These are phyloP conservation scores for Aspergillus haitiensis DNA, from an alignment of 495 filamentous ascomycete species.

Conservation along the genomic window DNA sequence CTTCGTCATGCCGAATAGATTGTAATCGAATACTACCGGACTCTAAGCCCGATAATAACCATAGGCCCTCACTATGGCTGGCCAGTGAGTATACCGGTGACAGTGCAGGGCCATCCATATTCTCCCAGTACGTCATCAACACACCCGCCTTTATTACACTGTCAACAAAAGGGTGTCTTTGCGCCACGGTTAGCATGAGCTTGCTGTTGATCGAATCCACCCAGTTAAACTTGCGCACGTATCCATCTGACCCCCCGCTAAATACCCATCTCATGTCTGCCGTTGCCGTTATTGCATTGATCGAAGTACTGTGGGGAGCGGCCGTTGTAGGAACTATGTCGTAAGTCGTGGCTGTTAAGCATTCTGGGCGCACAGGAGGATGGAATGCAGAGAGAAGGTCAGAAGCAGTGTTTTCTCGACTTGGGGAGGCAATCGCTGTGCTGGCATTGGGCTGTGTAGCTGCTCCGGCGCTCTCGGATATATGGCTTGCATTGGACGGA, in stretches of 20 bases:
- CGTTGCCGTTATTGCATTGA: constrained; percentile 89
- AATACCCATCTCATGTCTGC: constrained; percentile 96
- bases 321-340: constrained; percentile 97
- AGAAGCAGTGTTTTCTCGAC: constrained; percentile 33
- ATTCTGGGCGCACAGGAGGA: constrained; percentile 75
- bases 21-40: constrained; percentile 91
- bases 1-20: constrained; percentile 92
- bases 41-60: constrained; percentile 87
- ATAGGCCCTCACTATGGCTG: constrained; percentile 83
- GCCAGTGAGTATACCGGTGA: constrained; percentile 94
- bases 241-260: constrained; percentile 90
- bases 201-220: constrained; percentile 93
- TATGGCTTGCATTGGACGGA: constrained; percentile 49
- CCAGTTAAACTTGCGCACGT: constrained; percentile 94
- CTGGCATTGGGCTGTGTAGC: constrained; percentile 44
- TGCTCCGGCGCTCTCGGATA: constrained; percentile 42
- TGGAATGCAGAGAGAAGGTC: constrained; percentile 47
- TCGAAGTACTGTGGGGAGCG: constrained; percentile 90
- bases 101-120: constrained; percentile 58
- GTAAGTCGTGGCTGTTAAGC: constrained; percentile 78
- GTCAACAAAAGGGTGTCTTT: constrained; percentile 96
- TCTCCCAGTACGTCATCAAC: constrained; percentile 96
- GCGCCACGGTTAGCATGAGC: constrained; percentile 88
- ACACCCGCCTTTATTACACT: constrained; percentile 93
- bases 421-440: constrained; percentile 36